These are phyloP conservation scores for Solanum hybrid DNA, from an alignment of 305 asterid genomes.

Conservation along the genomic window DNA sequence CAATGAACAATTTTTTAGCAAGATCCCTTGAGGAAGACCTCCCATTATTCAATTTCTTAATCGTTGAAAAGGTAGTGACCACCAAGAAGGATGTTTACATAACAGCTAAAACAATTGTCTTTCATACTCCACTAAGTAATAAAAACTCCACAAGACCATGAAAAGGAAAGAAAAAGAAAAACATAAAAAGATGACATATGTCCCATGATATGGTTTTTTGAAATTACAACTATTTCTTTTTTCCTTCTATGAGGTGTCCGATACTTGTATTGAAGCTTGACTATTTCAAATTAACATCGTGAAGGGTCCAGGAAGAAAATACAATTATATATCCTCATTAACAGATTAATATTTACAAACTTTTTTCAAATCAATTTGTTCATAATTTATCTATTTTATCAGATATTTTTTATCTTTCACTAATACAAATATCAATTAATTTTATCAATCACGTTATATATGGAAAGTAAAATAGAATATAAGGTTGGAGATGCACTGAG, in stretches of 20 bases:
- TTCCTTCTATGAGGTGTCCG: fast-evolving
- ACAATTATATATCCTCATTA: no score
- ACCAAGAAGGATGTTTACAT: background rate
- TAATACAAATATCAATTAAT: no score
- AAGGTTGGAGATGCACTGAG: background rate
- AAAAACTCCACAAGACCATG: background rate
- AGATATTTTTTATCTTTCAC: no score
- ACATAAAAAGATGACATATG: background rate
- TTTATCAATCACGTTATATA: no score
- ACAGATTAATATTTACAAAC: no score
- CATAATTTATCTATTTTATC: background rate
- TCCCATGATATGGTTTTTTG: background rate
- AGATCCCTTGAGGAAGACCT: background rate
- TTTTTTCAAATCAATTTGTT: background rate
- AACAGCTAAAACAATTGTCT: background rate
- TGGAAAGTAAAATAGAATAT: no score
- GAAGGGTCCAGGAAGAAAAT: background rate
- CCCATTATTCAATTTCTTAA: background rate
- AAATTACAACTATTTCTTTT: no score
- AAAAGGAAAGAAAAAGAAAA: background rate
- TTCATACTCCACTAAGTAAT: background rate
- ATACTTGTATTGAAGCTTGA: fast-evolving
- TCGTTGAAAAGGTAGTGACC: background rate
- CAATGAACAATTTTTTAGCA: background rate
- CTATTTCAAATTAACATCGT: no score